phyloP scores from a whole-genome alignment of 805 yeast genomes.

The Naumovozyma castellii region DNA sequence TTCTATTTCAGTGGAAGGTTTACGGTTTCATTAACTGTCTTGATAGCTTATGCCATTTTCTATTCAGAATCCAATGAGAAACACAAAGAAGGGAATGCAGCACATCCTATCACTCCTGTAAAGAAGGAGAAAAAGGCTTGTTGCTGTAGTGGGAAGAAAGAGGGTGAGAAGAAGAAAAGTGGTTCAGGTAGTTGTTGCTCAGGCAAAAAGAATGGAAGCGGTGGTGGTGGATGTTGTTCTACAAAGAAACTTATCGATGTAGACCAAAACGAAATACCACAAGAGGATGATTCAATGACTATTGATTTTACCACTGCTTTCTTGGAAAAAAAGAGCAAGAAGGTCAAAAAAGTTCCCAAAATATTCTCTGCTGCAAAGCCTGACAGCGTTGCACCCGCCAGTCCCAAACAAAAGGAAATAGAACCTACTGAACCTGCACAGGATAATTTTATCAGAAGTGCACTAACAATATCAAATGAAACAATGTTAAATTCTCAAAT shows the following conservation, averaged over 20 bases:
- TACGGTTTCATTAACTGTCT: slow-evolving; percentile 26
- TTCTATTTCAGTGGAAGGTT: slow-evolving; percentile 31
- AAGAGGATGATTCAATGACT: slow-evolving; percentile 12
- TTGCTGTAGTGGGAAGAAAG: slow-evolving; percentile 7
- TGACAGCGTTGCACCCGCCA: not conserved
- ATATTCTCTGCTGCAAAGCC: slow-evolving; percentile 5
- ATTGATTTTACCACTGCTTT: slow-evolving; percentile 36
- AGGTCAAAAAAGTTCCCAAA: slow-evolving; percentile 7
- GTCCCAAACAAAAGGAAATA: not conserved
- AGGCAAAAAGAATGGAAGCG: slow-evolving; percentile 6
- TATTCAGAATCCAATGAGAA: slow-evolving; percentile 10
- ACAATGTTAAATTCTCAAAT: slow-evolving; percentile 46
- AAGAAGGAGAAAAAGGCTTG: slow-evolving; percentile 13
- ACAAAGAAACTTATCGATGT: slow-evolving; percentile 8
- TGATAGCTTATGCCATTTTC: slow-evolving; percentile 20
- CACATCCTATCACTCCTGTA: not conserved
- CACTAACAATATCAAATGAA: slow-evolving; percentile 34
- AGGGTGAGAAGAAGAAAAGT: slow-evolving; percentile 6
- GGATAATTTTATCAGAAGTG: slow-evolving; percentile 17
- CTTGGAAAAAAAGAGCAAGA: slow-evolving; percentile 10
- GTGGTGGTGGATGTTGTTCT: slow-evolving; percentile 14
- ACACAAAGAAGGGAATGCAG: not conserved
- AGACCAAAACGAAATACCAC: slow-evolving; percentile 3
- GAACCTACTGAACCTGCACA: slow-evolving; percentile 3
- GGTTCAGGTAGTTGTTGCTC: slow-evolving; percentile 18